Conservation (phyloP, 345 rosid species). For the Viola odorata region DNA sequence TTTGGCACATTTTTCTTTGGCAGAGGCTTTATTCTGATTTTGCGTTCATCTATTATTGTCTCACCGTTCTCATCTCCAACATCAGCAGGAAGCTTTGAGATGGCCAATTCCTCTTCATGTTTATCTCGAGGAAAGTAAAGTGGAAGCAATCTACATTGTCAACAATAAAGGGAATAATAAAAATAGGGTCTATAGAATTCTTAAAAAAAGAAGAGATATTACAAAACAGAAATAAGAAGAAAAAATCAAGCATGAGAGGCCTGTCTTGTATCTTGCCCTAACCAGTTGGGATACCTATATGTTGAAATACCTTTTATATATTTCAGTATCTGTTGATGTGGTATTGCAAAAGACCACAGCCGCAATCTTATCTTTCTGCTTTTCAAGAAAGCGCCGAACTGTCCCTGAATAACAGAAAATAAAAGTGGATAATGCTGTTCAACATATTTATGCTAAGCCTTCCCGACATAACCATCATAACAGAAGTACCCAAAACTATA, state of each 20-base stretch:
- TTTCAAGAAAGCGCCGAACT: conserved; percentile 86
- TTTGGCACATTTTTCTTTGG: conserved; percentile 61
- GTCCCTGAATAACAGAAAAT: conserved; percentile 57
- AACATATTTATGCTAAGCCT: neutral
- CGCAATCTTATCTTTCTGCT: conserved; percentile 72
- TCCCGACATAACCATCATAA: conserved; percentile 8
- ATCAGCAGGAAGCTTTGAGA: conserved; percentile 91
- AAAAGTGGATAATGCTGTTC: neutral
- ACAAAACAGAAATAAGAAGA: neutral
- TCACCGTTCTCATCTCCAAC: conserved; percentile 99
- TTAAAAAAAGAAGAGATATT: conserved; percentile 8
- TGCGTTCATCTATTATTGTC: conserved; percentile 89
- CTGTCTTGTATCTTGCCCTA: neutral
- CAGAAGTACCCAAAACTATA: conserved; percentile 1
- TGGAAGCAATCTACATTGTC: conserved; percentile 69
- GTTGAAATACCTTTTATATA: conserved; percentile 67
- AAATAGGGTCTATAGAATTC: conserved; percentile 1
- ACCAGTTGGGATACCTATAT: neutral
- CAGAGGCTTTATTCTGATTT: conserved; percentile 86
- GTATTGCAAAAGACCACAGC: conserved; percentile 93
- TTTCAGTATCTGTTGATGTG: conserved; percentile 82
- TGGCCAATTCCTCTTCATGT: conserved; percentile 83
- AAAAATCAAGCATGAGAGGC: too few relatives aligned
- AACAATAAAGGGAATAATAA: conserved; percentile 9
- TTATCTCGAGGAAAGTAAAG: conserved; percentile 97